Percentiles rank a stretch among this genome's conserved stretches.
phyloP scores from a whole-genome alignment of 1,139 yeast genomes.

The Yamadazyma sp. region DNA sequence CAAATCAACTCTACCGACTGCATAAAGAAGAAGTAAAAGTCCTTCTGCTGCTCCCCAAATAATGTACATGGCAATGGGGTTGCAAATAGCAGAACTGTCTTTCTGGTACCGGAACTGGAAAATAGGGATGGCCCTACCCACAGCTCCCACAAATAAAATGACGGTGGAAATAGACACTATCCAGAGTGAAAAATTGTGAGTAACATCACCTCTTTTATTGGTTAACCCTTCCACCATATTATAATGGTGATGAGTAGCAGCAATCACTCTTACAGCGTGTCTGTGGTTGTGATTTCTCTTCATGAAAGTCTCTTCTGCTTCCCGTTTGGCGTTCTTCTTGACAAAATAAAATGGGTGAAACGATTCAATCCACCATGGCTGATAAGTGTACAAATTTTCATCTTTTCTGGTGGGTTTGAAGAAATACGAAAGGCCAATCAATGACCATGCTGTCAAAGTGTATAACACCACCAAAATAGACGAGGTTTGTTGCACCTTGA shows the following conservation, averaged over 20 bases:
- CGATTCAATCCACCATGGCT: slow-evolving; percentile 79
- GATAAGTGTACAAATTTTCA: slow-evolving; percentile 57
- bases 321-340: slow-evolving; percentile 43
- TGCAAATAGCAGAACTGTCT: slow-evolving; percentile 22
- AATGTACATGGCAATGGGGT: slow-evolving; percentile 62
- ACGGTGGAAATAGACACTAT: slow-evolving; percentile 53
- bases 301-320: slow-evolving; percentile 54
- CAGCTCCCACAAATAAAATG: slow-evolving; percentile 54
- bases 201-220: slow-evolving; percentile 45
- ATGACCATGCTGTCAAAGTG: slow-evolving; percentile 51
- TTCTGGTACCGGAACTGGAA: slow-evolving; percentile 39
- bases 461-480: slow-evolving; percentile 58
- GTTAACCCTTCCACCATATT: slow-evolving; percentile 45
- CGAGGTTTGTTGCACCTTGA: slow-evolving; percentile 58
- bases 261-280: slow-evolving; percentile 51
- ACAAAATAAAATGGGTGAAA: slow-evolving; percentile 58
- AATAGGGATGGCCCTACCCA: slow-evolving; percentile 57
- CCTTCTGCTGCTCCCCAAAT: slow-evolving; percentile 64
- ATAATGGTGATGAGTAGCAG: slow-evolving; percentile 46
- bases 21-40: slow-evolving; percentile 52
- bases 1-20: slow-evolving; percentile 66
- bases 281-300: slow-evolving; percentile 49
- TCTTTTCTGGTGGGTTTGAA: slow-evolving; percentile 59
- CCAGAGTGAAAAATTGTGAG: slow-evolving; percentile 48
- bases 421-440: slow-evolving; percentile 53